Conservation (phyloP, 371 early-diverging fungal genomes). For the Nosema muscidifuracis region DNA sequence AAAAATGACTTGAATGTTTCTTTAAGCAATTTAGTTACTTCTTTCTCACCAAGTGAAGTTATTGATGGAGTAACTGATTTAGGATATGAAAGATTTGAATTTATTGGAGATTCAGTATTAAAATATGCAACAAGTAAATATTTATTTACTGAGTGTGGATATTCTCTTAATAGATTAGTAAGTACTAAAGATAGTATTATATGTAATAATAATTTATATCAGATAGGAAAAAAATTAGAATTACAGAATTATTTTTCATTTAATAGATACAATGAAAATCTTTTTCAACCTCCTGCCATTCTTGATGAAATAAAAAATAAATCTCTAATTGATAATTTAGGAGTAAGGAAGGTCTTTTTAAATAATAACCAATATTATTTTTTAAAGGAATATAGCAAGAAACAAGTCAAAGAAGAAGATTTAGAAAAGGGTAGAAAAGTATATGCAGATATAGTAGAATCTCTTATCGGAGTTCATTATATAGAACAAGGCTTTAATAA, state of each 20-base stretch:
- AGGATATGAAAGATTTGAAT: constrained; percentile 85
- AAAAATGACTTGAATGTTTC: constrained; percentile 4
- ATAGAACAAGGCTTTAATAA: constrained; percentile 24
- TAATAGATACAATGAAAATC: constrained; percentile 8
- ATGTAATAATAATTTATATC: constrained; percentile 31
- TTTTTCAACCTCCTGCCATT: constrained; percentile 36
- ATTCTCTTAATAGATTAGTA: constrained; percentile 14
- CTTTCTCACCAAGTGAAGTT: neutral
- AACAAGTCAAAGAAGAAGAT: neutral
- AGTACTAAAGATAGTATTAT: constrained; percentile 35
- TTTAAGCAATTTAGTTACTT: neutral
- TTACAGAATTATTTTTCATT: constrained; percentile 28
- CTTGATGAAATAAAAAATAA: neutral
- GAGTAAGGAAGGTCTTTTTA: neutral
- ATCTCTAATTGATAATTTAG: constrained; percentile 2
- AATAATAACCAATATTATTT: constrained; percentile 7
- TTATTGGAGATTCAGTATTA: constrained; percentile 82
- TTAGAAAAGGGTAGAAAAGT: constrained; percentile 23
- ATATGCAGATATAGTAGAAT: constrained; percentile 56
- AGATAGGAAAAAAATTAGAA: constrained; percentile 3
- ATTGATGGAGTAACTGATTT: constrained; percentile 8
- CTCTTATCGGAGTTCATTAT: constrained; percentile 45
- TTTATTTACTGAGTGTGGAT: constrained; percentile 14
- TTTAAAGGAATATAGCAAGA: neutral
- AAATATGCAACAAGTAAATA: constrained; percentile 69